These are phyloP conservation scores for Daldinia caldariorum DNA, from an alignment of 495 filamentous ascomycete species.

Conservation along the genomic window DNA sequence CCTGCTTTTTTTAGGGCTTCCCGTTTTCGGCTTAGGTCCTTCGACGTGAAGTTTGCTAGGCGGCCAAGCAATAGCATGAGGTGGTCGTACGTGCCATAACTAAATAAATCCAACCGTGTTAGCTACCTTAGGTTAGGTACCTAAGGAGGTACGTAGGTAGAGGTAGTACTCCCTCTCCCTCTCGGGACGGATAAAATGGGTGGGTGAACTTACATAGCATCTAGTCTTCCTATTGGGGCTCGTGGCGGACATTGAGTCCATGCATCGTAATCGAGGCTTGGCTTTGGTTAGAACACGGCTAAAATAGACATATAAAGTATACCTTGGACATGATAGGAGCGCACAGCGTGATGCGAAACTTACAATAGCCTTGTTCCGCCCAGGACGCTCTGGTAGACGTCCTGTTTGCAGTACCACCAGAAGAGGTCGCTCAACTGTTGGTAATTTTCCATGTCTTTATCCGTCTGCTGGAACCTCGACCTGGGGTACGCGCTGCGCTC, in stretches of 20 bases:
- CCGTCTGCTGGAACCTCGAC: conserved; percentile 59
- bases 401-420: conserved; percentile 97
- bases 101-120: conserved; percentile 44
- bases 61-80: conserved; percentile 83
- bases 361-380: conserved; percentile 87
- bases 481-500: conserved; percentile 38
- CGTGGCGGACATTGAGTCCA: conserved; percentile 90
- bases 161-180: no score
- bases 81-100: conserved; percentile 87
- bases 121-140: not conserved
- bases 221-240: conserved; percentile 77
- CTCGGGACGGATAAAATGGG: not conserved
- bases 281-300: conserved; percentile 36
- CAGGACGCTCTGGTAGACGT: conserved; percentile 88
- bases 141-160: no score
- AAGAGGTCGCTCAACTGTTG: conserved; percentile 86
- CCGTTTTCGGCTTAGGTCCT: conserved; percentile 81
- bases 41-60: conserved; percentile 80
- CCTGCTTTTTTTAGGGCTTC: conserved; percentile 60
- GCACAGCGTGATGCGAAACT: conserved; percentile 51
- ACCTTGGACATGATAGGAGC: not conserved
- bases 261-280: conserved; percentile 77
- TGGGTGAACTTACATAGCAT: conserved; percentile 67
- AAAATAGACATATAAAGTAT: not conserved
- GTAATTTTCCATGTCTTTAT: conserved; percentile 79